Evolutionary conservation across 2,329 filamentous ascomycete genomes (phyloP).

Genomic region (Pyricularia pennisetigena): DNA sequence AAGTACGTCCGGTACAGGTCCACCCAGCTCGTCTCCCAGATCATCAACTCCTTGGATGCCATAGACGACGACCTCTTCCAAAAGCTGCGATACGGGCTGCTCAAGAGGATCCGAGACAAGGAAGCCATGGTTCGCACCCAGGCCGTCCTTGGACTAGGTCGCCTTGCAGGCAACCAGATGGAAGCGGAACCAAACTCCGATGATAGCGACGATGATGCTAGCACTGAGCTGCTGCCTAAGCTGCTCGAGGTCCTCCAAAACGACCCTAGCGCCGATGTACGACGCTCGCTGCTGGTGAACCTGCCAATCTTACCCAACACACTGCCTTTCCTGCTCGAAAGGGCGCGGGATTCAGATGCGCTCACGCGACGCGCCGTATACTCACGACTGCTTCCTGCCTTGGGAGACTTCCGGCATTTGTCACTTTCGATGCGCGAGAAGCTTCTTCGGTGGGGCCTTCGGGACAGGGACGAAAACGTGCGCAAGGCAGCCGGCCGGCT

Average conservation of each 20-base stretch:
- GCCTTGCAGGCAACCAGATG: constrained; percentile 69
- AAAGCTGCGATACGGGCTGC: constrained; percentile 64
- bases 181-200: constrained; percentile 62
- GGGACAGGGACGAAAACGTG: constrained; percentile 89
- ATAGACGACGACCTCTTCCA: constrained; percentile 90
- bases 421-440: constrained; percentile 94
- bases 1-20: constrained; percentile 85
- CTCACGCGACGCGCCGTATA: constrained; percentile 80
- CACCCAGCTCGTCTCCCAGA: constrained; percentile 81
- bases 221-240: constrained; percentile 66
- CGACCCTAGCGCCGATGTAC: constrained; percentile 87
- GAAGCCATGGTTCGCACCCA: constrained; percentile 88
- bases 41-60: constrained; percentile 84
- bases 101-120: constrained; percentile 86
- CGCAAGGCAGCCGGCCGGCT: constrained; percentile 82
- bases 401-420: constrained; percentile 90
- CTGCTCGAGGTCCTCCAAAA: constrained; percentile 85
- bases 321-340: constrained; percentile 78
- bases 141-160: constrained; percentile 80
- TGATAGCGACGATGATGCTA: constrained; percentile 52
- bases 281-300: constrained; percentile 79
- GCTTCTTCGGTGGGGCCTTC: constrained; percentile 84
- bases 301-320: constrained; percentile 78
- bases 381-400: constrained; percentile 70
- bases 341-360: constrained; percentile 81